Base-by-base conservation (phyloP, 2,329 filamentous ascomycete species). In the Didymella exigua region DNA sequence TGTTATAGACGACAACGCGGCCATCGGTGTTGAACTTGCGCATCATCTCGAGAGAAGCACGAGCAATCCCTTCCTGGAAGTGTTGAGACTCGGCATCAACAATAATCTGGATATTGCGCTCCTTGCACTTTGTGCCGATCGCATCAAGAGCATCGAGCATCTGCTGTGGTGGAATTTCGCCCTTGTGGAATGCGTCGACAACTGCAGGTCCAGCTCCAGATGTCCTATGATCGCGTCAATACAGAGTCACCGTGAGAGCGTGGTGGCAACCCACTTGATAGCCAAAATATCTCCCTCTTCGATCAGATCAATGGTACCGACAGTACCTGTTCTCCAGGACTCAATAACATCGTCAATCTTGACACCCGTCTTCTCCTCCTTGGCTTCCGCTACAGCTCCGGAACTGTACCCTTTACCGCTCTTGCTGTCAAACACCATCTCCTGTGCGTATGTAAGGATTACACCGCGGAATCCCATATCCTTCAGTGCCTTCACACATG, bases 401-500 rank as follows among this genome's bases (percentile, higher is more conserved):
- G 55, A 46, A 33, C 16, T 62, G 49, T 19, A 57, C 14, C 9
- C 31, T 55, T 51, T 71, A 64, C 4, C 68, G 71, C 6, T 68
- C 14, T 49, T 69, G 29, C 76, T 68, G 43, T 80, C 77, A 29
- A 78, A 77, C 0, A 79, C 70, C 5, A 75, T 77, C 73, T 96
- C 93, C 66, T 83, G 86, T 7, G 91, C 91, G 67, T 96, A 96
- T 23, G 89, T 87, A 38, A 96, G 80, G 56, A 96, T 93, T 4
- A 96, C 89, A 10, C 92, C 93, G 18, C 83, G 85, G 70, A 91
- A 96, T 1, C 93, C 93, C 29, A 81, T 74, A 74, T 91, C 90
- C 13, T 96, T 81, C 4, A 82, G 77, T 2, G 81, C 70, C 31
- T 91, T 84, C 0, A 89, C 92, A 24, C 69, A 72, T 33, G 73